A percentile compares a stretch with the other conserved stretches of the same genome.
Conservation (phyloP, 208 protist species). For the Leishmania guyanensis region DNA sequence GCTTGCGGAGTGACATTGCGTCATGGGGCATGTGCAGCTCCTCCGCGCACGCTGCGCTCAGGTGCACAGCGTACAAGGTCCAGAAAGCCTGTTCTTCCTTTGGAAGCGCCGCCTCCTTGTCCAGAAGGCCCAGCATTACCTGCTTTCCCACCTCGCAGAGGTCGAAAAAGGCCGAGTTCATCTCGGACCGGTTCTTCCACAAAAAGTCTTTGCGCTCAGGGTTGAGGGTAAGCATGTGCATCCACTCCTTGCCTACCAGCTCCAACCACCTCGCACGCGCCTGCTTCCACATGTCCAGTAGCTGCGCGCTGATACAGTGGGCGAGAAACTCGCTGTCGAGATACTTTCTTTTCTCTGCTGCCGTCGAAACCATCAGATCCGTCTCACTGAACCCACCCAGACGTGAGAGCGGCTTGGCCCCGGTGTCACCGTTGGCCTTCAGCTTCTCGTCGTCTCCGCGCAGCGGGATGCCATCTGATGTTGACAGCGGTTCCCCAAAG, state of each 20-base stretch:
- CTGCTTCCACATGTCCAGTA: constrained; percentile 69
- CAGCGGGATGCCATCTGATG: constrained; percentile 50
- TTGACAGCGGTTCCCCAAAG: constrained; percentile 68
- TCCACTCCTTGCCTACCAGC: constrained; percentile 68
- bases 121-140: constrained; percentile 66
- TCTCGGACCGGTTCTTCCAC: constrained; percentile 85
- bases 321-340: constrained; percentile 48
- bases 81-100: constrained; percentile 77
- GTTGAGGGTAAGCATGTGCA: constrained; percentile 35
- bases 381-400: constrained; percentile 67
- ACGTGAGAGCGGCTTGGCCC: constrained; percentile 18
- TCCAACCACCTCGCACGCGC: constrained; percentile 61
- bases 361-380: constrained; percentile 28
- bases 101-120: constrained; percentile 48
- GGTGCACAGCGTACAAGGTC: constrained; percentile 68
- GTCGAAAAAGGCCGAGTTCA: constrained; percentile 89
- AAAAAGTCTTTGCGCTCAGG: constrained; percentile 60
- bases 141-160: constrained; percentile 87
- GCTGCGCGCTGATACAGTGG: constrained; percentile 37
- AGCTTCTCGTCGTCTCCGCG: constrained; percentile 46
- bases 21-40: constrained; percentile 68
- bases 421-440: constrained; percentile 25
- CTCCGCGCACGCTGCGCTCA: constrained; percentile 43
- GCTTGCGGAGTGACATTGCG: constrained; percentile 79
- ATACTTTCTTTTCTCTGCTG: constrained; percentile 46